Conservation (phyloP, 768 basidiomycete genomes). For the Phylloporus sp. region DNA sequence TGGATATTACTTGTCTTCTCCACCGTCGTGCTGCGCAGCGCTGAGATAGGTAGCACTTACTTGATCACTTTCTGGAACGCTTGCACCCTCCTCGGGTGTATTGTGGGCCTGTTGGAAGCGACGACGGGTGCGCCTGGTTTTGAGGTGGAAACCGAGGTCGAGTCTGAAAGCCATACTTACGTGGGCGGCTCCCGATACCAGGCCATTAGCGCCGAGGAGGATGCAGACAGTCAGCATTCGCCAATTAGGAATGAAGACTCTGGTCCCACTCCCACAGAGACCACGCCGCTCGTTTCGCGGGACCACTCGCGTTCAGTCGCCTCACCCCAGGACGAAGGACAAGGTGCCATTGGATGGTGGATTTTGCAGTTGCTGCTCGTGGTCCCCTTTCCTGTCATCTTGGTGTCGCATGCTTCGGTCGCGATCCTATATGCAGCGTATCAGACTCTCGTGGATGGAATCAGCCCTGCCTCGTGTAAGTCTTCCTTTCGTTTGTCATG, state of each 20-base stretch:
- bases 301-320: constrained; percentile 15
- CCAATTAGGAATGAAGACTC: constrained; percentile 30
- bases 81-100: constrained; percentile 38
- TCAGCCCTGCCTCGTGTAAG: constrained; percentile 44
- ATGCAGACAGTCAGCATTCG: constrained; percentile 9
- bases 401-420: constrained; percentile 48
- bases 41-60: constrained; percentile 50
- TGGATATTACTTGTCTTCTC: constrained; percentile 54
- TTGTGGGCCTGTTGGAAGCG: constrained; percentile 36
- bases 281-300: constrained; percentile 49
- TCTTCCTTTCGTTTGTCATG: constrained; percentile 1
- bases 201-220: constrained; percentile 20
- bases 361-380: constrained; percentile 51
- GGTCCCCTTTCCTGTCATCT: constrained; percentile 48
- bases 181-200: constrained; percentile 24
- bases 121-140: constrained; percentile 18
- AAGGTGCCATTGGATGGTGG: constrained; percentile 45
- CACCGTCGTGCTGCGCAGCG: constrained; percentile 40
- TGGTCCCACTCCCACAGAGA: constrained; percentile 50
- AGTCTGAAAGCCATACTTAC: constrained; percentile 5
- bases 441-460: constrained; percentile 64
- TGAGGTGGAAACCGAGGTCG: constrained; percentile 4
- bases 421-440: constrained; percentile 42
- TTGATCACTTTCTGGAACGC: constrained; percentile 53
- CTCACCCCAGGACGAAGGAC: constrained; percentile 5